Evolutionary conservation across 768 basidiomycete species (phyloP).

Genomic region (Hypholoma sublateritium): DNA sequence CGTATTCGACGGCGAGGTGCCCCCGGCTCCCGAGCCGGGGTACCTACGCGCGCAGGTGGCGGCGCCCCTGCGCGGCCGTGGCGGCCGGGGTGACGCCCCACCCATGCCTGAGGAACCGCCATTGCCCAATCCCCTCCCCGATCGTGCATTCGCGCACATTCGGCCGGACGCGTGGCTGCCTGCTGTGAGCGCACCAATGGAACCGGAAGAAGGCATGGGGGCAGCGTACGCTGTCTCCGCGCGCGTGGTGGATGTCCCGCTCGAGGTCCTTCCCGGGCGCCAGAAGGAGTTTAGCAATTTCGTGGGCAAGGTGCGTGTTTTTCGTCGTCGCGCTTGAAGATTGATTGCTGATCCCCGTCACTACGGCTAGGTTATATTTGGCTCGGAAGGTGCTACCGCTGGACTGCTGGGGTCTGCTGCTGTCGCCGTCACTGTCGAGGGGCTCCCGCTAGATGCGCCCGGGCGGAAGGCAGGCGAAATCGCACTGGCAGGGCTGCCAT

Average conservation of each 20-base stretch:
- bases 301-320: slow-evolving; percentile 60
- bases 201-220: slow-evolving; percentile 47
- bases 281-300: slow-evolving; percentile 76
- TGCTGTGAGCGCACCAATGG: slow-evolving; percentile 39
- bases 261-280: slow-evolving; percentile 77
- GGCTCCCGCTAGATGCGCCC: slow-evolving; percentile 47
- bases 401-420: slow-evolving; percentile 66
- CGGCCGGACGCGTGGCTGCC: slow-evolving; percentile 69
- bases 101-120: slow-evolving; percentile 43
- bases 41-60: not conserved
- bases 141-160: slow-evolving; percentile 74
- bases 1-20: slow-evolving; percentile 72
- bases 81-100: not conserved
- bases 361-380: slow-evolving; percentile 63
- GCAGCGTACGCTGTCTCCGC: slow-evolving; percentile 61
- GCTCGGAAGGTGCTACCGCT: slow-evolving; percentile 61
- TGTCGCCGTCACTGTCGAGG: slow-evolving; percentile 57
- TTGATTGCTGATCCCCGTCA: slow-evolving; percentile 1
- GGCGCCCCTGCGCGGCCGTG: not conserved
- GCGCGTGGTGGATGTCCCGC: slow-evolving; percentile 68
- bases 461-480: slow-evolving; percentile 40
- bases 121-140: slow-evolving; percentile 66
- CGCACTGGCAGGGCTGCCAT: slow-evolving; percentile 62
- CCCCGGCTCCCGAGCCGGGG: slow-evolving; percentile 17
- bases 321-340: not conserved